phyloP scores from a whole-genome alignment of 139 green algal species.

The Zygnema cylindricum region DNA sequence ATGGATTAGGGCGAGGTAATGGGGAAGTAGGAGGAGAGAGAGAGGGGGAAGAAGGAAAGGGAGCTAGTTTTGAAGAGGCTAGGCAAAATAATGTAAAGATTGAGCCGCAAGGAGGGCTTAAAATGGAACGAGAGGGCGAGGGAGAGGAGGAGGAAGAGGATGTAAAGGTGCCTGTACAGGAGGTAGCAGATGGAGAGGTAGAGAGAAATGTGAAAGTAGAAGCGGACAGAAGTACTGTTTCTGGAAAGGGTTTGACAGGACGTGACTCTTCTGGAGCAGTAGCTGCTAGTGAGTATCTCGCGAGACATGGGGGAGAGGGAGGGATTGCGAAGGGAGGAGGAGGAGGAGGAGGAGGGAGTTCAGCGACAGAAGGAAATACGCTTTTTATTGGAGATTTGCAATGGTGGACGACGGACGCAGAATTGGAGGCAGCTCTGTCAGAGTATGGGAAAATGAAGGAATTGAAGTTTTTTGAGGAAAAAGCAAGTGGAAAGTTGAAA shows the following conservation, averaged over 20 bases:
- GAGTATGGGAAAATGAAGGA: slow-evolving; percentile 71
- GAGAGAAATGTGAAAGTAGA: neutral
- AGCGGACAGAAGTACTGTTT: neutral
- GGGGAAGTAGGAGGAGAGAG: too few species aligned
- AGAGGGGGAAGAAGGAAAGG: neutral
- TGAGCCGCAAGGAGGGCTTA: too few species aligned
- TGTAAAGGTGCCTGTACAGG: neutral
- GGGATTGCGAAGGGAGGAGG: slow-evolving; percentile 22
- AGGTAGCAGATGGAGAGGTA: neutral
- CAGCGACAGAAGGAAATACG: neutral
- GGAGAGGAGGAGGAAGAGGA: neutral
- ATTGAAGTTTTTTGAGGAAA: slow-evolving; percentile 86
- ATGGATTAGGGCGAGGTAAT: too few species aligned
- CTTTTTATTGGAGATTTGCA: slow-evolving; percentile 86
- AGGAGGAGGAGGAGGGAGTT: neutral
- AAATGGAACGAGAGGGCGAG: too few species aligned
- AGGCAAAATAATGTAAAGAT: too few species aligned
- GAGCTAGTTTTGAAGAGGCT: neutral
- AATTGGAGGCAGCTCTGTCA: slow-evolving; percentile 78
- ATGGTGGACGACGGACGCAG: slow-evolving; percentile 92
- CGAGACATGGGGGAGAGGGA: neutral
- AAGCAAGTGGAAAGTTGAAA: slow-evolving; percentile 81
- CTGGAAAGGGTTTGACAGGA: neutral
- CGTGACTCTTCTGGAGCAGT: neutral
- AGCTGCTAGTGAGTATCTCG: neutral